Percentiles rank a stretch among this genome's conserved stretches.
Evolutionary conservation across 768 basidiomycete genomes (phyloP).

Genomic region (Lactifluus pinguis): DNA sequence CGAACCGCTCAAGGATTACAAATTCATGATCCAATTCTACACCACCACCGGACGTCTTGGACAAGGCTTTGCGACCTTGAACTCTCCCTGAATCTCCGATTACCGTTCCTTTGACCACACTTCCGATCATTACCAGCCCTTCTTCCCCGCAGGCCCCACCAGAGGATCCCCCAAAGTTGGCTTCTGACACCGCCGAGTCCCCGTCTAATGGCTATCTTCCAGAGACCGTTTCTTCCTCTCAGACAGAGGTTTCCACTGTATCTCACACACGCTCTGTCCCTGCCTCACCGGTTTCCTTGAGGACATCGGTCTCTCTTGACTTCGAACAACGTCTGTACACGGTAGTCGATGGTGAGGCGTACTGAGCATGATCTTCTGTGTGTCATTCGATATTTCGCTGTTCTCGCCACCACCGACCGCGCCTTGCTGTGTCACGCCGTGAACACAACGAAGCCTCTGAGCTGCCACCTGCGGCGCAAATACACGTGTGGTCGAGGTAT

Average conservation of each 20-base stretch:
- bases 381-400: too few relatives aligned
- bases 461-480: constrained; percentile 24
- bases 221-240: constrained; percentile 38
- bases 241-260: constrained; percentile 43
- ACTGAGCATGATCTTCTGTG: too few relatives aligned
- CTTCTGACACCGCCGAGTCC: constrained; percentile 9
- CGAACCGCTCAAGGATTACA: too few relatives aligned
- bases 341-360: too few relatives aligned
- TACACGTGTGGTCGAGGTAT: constrained; percentile 55
- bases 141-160: not conserved
- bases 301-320: constrained; percentile 55
- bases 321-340: too few relatives aligned
- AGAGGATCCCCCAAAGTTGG: not conserved
- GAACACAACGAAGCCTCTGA: too few relatives aligned
- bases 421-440: constrained; percentile 25
- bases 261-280: constrained; percentile 37
- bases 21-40: too few relatives aligned
- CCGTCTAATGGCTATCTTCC: constrained; percentile 23
- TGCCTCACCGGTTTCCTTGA: constrained; percentile 50
- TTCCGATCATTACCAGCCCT: not conserved
- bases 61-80: constrained; percentile 42
- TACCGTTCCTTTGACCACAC: not conserved
- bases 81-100: constrained; percentile 36
- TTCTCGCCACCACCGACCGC: constrained; percentile 18
- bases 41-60: constrained; percentile 53